These are phyloP conservation scores for Vigna unguiculata DNA, from an alignment of 306 rosid species.

Conservation along the genomic window DNA sequence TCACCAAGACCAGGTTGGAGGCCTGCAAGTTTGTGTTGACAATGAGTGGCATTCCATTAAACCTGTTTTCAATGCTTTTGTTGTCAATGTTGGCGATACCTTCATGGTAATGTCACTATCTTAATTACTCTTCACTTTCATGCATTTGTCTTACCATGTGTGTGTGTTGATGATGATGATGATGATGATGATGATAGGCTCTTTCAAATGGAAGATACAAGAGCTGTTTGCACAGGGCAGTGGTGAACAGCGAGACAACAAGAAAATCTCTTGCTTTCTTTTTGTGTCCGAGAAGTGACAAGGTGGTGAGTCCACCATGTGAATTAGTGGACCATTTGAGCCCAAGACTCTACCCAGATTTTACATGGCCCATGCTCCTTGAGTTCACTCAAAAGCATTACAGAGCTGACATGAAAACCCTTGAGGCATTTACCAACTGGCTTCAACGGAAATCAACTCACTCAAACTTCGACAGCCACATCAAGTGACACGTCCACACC, in stretches of 20 bases:
- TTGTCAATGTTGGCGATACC: constrained; percentile 95
- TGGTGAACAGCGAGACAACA: constrained; percentile 80
- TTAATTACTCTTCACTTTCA: constrained; percentile 9
- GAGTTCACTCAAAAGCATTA: constrained; percentile 93
- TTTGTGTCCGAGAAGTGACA: constrained; percentile 85
- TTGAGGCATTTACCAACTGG: constrained; percentile 78
- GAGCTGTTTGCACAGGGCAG: constrained; percentile 98
- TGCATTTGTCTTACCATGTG: neutral
- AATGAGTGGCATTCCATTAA: constrained; percentile 75
- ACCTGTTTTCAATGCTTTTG: constrained; percentile 84
- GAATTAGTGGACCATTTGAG: constrained; percentile 68
- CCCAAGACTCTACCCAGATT: constrained; percentile 87
- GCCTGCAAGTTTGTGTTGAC: constrained; percentile 91
- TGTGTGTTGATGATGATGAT: too few relatives aligned
- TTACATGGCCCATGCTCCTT: constrained; percentile 90
- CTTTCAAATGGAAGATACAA: constrained; percentile 93
- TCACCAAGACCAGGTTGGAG: constrained; percentile 91
- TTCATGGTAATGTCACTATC: constrained; percentile 72
- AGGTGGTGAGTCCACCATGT: constrained; percentile 84
- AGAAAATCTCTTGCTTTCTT: constrained; percentile 97
- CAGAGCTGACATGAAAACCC: constrained; percentile 93
- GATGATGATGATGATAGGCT: constrained; percentile 55
- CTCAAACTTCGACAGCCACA: constrained; percentile 34
- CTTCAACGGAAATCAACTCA: constrained; percentile 52
- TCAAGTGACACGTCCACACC: constrained; percentile 21